phyloP scores from a whole-genome alignment of 2,329 filamentous ascomycete genomes.

The Dactylellina parvicollis region DNA sequence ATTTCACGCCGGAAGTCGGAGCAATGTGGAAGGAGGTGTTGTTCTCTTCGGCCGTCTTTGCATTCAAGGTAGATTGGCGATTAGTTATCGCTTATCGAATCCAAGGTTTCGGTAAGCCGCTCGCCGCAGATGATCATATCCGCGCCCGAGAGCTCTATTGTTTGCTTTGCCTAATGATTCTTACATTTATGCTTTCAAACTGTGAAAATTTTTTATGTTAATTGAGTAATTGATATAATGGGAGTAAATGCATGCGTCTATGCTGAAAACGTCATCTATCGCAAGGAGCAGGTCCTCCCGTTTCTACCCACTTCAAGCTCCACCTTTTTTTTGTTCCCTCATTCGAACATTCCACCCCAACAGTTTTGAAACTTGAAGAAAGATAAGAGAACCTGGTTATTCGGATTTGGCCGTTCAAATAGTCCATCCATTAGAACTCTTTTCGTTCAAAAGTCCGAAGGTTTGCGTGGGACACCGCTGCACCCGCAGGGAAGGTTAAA shows the following conservation, averaged over 20 bases:
- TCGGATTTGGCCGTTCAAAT: slow-evolving; percentile 16
- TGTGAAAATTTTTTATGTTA: not conserved
- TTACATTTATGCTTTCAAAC: not conserved
- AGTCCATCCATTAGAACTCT: no score
- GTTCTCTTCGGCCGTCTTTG: not conserved
- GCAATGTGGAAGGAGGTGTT: slow-evolving; percentile 9
- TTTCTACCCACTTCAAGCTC: not conserved
- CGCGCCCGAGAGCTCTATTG: not conserved
- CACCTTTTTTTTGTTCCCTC: not conserved
- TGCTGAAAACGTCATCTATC: slow-evolving; percentile 3
- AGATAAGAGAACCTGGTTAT: slow-evolving; percentile 7
- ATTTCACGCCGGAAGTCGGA: not conserved
- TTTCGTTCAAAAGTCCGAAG: no score
- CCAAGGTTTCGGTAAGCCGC: not conserved
- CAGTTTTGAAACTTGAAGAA: slow-evolving; percentile 10
- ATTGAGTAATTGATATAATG: no score
- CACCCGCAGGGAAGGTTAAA: not conserved
- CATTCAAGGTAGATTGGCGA: slow-evolving; percentile 21
- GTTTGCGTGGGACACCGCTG: slow-evolving; percentile 7
- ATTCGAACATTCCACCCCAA: slow-evolving; percentile 20
- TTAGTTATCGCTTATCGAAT: slow-evolving; percentile 45
- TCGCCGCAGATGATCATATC: not conserved
- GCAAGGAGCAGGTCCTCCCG: not conserved
- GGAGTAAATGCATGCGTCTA: no score
- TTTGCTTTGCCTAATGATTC: not conserved